phyloP scores from a whole-genome alignment of 1,284 basidiomycete genomes.

The Porogramme epimiltina region DNA sequence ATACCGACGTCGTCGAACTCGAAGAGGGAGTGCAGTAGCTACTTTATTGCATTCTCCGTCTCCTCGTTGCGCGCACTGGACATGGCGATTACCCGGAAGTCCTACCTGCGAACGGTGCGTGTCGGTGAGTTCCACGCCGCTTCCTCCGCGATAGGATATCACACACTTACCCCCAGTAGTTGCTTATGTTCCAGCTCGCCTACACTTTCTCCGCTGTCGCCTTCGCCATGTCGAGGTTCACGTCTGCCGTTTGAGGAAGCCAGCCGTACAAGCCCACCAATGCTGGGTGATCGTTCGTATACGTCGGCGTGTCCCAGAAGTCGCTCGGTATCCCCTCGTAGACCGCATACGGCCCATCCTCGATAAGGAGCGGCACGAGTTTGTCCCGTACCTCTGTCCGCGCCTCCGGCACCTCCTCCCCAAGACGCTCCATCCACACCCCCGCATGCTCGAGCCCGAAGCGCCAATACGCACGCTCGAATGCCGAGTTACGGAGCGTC shows the following conservation, averaged over 20 bases:
- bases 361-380: slow-evolving; percentile 50
- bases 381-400: slow-evolving; percentile 50
- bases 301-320: slow-evolving; percentile 54
- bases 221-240: slow-evolving; percentile 48
- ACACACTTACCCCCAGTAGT: slow-evolving; percentile 57
- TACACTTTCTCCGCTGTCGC: slow-evolving; percentile 56
- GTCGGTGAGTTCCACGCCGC: background rate
- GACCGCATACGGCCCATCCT: slow-evolving; percentile 52
- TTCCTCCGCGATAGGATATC: no score
- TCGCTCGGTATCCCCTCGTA: slow-evolving; percentile 55
- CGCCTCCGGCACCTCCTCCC: slow-evolving; percentile 38
- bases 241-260: slow-evolving; percentile 51
- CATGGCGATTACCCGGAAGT: slow-evolving; percentile 66
- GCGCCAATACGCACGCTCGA: slow-evolving; percentile 63
- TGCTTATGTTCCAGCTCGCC: slow-evolving; percentile 55
- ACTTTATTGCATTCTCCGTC: slow-evolving; percentile 51
- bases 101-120: slow-evolving; percentile 44
- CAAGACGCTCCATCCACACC: slow-evolving; percentile 47
- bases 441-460: slow-evolving; percentile 50
- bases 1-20: slow-evolving; percentile 62
- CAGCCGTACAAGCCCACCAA: slow-evolving; percentile 59
- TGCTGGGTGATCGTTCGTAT: slow-evolving; percentile 60
- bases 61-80: slow-evolving; percentile 57
- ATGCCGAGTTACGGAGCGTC: slow-evolving; percentile 53
- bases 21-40: slow-evolving; percentile 56